Percentiles rank a stretch among this genome's conserved stretches.
Evolutionary conservation across 1,139 yeast genomes (phyloP).

Genomic region (Scheffersomyces lignicola): DNA sequence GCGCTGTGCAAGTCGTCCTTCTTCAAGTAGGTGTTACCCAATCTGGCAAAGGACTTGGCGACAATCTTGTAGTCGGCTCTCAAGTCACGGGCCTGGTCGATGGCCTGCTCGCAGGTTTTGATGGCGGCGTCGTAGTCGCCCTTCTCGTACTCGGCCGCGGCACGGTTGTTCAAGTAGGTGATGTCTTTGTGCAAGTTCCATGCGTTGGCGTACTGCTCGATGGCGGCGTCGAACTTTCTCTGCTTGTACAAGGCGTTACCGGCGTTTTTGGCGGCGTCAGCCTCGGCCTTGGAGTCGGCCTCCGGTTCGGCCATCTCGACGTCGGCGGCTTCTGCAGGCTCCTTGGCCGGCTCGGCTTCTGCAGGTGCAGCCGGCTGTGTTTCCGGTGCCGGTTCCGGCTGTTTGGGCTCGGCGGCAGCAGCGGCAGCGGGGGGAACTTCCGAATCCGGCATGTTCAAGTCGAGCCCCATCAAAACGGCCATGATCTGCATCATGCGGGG

Average conservation of each 20-base stretch:
- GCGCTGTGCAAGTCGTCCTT: constrained; percentile 72
- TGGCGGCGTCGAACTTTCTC: constrained; percentile 91
- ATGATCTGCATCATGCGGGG: constrained; percentile 87
- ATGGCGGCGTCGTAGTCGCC: constrained; percentile 88
- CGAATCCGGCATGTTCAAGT: constrained; percentile 53
- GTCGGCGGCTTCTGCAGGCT: constrained; percentile 19
- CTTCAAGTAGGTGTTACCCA: constrained; percentile 82
- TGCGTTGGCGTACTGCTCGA: constrained; percentile 80
- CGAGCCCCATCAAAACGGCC: constrained; percentile 85
- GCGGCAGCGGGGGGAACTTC: constrained; percentile 19
- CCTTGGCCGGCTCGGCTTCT: constrained; percentile 29
- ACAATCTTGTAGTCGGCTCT: constrained; percentile 90
- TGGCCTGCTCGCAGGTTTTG: constrained; percentile 75
- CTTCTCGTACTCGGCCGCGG: constrained; percentile 97
- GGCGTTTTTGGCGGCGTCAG: constrained; percentile 78
- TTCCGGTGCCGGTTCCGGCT: constrained; percentile 19
- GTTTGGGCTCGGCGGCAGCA: constrained; percentile 13
- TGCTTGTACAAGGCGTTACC: constrained; percentile 88
- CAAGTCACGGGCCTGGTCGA: constrained; percentile 84
- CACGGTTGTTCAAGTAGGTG: constrained; percentile 91
- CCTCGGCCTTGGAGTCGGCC: constrained; percentile 42
- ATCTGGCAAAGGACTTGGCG: constrained; percentile 91
- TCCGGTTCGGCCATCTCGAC: constrained; percentile 18
- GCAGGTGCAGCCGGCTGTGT: constrained; percentile 29
- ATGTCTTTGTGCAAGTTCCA: constrained; percentile 83